Evolutionary conservation across 495 filamentous ascomycete species (phyloP).

Genomic region (Aspergillus haitiensis): DNA sequence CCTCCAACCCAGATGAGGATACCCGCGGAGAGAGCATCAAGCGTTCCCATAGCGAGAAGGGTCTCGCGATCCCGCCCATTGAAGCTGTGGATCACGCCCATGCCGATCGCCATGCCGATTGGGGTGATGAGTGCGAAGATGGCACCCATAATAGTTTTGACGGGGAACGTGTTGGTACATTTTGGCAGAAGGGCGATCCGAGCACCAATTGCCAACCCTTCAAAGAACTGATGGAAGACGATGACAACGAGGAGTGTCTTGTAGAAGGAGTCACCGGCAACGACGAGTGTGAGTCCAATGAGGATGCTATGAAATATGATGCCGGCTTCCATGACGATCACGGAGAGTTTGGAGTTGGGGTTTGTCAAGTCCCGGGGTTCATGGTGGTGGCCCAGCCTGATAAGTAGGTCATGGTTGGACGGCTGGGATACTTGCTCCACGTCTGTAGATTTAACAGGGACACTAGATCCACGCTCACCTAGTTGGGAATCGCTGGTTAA

Average conservation of each 20-base stretch:
- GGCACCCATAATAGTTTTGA: conserved; percentile 37
- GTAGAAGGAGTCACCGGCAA: conserved; percentile 52
- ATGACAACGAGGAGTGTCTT: conserved; percentile 72
- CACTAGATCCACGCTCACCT: conserved; percentile 9
- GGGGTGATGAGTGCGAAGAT: conserved; percentile 46
- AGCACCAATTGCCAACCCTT: conserved; percentile 71
- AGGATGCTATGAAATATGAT: conserved; percentile 69
- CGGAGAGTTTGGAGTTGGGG: conserved; percentile 53
- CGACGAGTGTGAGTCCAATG: conserved; percentile 39
- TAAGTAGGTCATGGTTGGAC: conserved; percentile 17
- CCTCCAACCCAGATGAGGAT: conserved; percentile 49
- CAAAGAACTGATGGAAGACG: conserved; percentile 66
- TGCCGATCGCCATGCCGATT: conserved; percentile 46
- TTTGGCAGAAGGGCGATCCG: conserved; percentile 71
- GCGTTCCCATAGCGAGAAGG: conserved; percentile 41
- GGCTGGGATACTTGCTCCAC: conserved; percentile 8
- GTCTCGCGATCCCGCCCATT: conserved; percentile 38
- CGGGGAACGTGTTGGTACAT: conserved; percentile 25
- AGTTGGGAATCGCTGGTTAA: neutral
- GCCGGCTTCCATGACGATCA: conserved; percentile 65
- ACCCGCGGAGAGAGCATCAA: conserved; percentile 48
- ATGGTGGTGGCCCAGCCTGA: conserved; percentile 34
- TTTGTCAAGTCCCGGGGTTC: conserved; percentile 26
- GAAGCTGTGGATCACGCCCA: conserved; percentile 43
- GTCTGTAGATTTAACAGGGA: conserved; percentile 8